phyloP scores from a whole-genome alignment of 768 basidiomycete genomes.

The Pulveroboletus sp. region DNA sequence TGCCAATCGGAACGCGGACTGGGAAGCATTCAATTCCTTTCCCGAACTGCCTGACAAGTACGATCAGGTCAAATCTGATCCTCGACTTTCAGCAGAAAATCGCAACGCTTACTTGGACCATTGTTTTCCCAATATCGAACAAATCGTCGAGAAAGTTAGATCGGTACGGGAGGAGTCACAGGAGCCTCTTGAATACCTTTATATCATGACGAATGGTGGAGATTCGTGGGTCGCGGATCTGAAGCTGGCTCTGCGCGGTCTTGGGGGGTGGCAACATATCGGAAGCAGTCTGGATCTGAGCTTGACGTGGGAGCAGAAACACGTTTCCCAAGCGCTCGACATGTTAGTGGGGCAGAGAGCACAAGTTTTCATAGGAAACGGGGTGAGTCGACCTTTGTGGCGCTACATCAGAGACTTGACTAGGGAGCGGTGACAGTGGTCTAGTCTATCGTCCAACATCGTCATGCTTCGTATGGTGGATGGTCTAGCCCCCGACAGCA shows the following conservation, averaged over 20 bases:
- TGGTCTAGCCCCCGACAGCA: slow-evolving; percentile 25
- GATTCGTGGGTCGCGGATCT: slow-evolving; percentile 39
- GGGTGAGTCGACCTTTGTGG: slow-evolving; percentile 32
- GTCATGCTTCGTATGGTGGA: slow-evolving; percentile 35
- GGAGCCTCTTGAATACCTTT: slow-evolving; percentile 34
- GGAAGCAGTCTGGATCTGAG: slow-evolving; percentile 39
- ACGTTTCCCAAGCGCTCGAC: slow-evolving; percentile 45
- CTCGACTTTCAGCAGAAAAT: slow-evolving; percentile 21
- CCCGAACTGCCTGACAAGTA: slow-evolving; percentile 38
- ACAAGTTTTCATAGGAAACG: slow-evolving; percentile 50
- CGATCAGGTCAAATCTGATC: slow-evolving; percentile 25
- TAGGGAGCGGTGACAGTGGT: slow-evolving; percentile 29
- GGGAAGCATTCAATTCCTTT: slow-evolving; percentile 43
- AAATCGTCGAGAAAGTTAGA: slow-evolving; percentile 39
- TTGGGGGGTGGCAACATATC: slow-evolving; percentile 36
- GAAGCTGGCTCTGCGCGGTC: slow-evolving; percentile 29
- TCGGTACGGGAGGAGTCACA: slow-evolving; percentile 27
- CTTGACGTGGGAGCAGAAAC: slow-evolving; percentile 40
- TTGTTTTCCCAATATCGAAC: slow-evolving; percentile 40
- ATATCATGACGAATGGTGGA: slow-evolving; percentile 46
- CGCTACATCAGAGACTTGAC: background rate
- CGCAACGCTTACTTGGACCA: slow-evolving; percentile 31
- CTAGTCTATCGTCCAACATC: slow-evolving; percentile 39
- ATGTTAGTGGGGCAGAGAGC: slow-evolving; percentile 46
- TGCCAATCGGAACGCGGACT: slow-evolving; percentile 31